Conservation (phyloP, 1,139 yeast genomes). For the Candida tetrigidarum region DNA sequence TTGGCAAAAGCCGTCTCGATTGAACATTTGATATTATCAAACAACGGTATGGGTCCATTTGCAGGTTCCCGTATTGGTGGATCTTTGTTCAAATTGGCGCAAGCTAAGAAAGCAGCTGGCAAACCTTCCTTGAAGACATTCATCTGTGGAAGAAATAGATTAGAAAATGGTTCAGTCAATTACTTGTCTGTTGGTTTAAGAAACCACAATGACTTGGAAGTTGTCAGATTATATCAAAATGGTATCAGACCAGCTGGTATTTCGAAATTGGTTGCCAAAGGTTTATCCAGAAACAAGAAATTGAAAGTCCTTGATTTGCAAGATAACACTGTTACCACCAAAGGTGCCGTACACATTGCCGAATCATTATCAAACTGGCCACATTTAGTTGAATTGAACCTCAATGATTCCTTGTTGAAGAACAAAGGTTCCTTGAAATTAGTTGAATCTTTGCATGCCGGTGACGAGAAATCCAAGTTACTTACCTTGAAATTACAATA, state of each 20-base stretch:
- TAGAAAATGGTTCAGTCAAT: conserved; percentile 90
- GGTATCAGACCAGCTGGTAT: conserved; percentile 97
- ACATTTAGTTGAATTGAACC: conserved; percentile 71
- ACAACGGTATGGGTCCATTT: conserved; percentile 97
- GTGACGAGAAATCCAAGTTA: conserved; percentile 43
- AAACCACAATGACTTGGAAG: conserved; percentile 74
- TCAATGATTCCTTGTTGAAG: conserved; percentile 88
- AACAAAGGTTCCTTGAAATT: conserved; percentile 69
- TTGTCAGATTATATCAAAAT: conserved; percentile 85
- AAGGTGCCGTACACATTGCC: conserved; percentile 60
- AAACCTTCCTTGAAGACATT: conserved; percentile 70
- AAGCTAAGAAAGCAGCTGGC: conserved; percentile 54
- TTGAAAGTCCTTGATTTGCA: conserved; percentile 83
- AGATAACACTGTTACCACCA: conserved; percentile 90
- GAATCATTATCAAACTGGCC: conserved; percentile 48
- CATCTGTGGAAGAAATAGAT: conserved; percentile 94
- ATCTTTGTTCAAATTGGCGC: conserved; percentile 75
- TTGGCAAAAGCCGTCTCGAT: conserved; percentile 76
- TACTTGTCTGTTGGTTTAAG: conserved; percentile 77
- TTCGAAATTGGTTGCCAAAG: conserved; percentile 70
- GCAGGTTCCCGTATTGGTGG: conserved; percentile 95
- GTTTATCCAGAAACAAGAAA: conserved; percentile 62
- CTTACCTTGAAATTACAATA: conserved; percentile 77
- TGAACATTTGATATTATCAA: conserved; percentile 85
- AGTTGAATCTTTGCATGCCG: conserved; percentile 49